Conservation (phyloP, 768 basidiomycete species). For the Postia placenta region DNA sequence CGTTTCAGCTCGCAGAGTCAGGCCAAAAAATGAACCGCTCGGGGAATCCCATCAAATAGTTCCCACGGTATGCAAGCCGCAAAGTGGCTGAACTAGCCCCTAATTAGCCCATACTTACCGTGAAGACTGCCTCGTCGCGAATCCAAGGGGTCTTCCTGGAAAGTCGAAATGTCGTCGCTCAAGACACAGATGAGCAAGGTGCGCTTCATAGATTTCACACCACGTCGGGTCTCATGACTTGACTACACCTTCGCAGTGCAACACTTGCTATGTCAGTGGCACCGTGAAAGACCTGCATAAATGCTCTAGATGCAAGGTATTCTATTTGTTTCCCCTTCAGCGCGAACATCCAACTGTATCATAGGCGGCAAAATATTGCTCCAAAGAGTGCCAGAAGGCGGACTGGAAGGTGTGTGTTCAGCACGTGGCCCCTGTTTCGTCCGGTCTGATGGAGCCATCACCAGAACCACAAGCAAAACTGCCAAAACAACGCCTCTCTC, state of each 20-base stretch:
- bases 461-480: conserved; percentile 17
- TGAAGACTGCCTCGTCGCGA: too few relatives aligned
- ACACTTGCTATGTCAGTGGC: conserved; percentile 10
- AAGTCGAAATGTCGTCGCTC: background rate
- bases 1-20: too few relatives aligned
- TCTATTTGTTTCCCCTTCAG: background rate
- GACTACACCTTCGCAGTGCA: conserved; percentile 7
- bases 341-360: background rate
- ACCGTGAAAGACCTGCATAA: conserved; percentile 10
- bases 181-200: conserved; percentile 3
- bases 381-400: conserved; percentile 19
- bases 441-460: background rate
- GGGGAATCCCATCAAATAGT: too few relatives aligned
- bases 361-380: conserved; percentile 17
- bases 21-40: too few relatives aligned
- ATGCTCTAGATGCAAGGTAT: conserved; percentile 14
- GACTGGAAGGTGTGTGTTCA: conserved; percentile 18
- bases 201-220: background rate
- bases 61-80: too few relatives aligned
- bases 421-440: background rate
- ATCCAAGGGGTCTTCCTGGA: too few relatives aligned
- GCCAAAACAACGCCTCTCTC: conserved; percentile 15
- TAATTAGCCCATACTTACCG: too few relatives aligned
- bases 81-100: too few relatives aligned
- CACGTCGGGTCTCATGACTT: background rate